Base-by-base conservation (phyloP, 148 eudicot genomes). In the Rhododendron simsii region DNA sequence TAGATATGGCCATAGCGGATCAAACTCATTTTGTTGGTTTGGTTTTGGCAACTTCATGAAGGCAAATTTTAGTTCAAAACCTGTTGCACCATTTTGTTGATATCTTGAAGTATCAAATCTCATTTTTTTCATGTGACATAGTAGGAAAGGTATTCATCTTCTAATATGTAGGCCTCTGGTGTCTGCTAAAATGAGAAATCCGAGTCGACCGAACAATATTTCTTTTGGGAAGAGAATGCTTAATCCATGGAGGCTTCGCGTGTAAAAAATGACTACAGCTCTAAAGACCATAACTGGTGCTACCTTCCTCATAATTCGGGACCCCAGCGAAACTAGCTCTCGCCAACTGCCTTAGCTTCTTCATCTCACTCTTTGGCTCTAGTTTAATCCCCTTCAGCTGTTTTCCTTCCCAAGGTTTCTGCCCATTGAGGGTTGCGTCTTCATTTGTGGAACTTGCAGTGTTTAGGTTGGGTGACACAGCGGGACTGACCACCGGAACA, bases 261-360 rank as follows among this genome's bases (percentile, higher is more conserved):
- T 39, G 18, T 1, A 26, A 55, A 57, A 55, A 57, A 35, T 2
- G 71, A 1, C 21, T 9, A 2, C 18, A 3, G 15, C 61, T 63
- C 44, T 85, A 57, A 77, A 26, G 23, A 55, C 45, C 82, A 37
- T 76, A 84, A 69, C 86, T 85, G 81, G 86, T 85, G 86, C 82
- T 85, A 7, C 86, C 86, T 85, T 78, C 82, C 39, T 85, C 82
- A 30, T 85, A 85, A 41, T 85, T 57, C 2, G 23, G 26, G 21
- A 37, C 33, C 74, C 80, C 82, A 1, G 86, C 1, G 44, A 85
- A 85, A 47, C 86, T 78, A 37, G 86, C 86, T 85, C 81, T 85
- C 44, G 86, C 86, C 74, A 85, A 41, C 69, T 85, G 73, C 55
- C 86, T 85, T 2, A 85, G 82, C 82, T 78, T 57, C 86, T 85